Conservation (phyloP, 1,139 yeast species). For the Candida glucosophila region DNA sequence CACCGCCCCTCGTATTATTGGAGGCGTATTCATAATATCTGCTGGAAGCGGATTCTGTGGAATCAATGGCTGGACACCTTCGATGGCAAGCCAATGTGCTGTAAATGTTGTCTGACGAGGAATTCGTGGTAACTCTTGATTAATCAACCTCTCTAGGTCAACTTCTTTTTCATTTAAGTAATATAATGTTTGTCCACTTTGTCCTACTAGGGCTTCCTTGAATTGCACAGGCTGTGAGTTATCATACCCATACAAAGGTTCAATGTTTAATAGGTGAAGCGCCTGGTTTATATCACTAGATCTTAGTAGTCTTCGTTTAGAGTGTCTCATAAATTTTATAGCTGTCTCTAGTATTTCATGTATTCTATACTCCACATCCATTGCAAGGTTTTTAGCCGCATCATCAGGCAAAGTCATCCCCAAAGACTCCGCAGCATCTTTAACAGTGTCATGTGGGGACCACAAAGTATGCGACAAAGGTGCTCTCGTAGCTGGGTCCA, state of each 20-base stretch:
- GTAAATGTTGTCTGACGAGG: conserved; percentile 90
- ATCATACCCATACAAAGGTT: conserved; percentile 75
- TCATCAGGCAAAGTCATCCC: conserved; percentile 87
- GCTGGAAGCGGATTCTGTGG: conserved; percentile 91
- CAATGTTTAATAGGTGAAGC: conserved; percentile 76
- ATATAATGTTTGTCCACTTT: conserved; percentile 85
- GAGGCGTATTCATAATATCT: conserved; percentile 60
- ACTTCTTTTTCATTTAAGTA: conserved; percentile 87
- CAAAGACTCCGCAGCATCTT: conserved; percentile 88
- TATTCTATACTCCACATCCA: conserved; percentile 97
- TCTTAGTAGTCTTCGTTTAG: conserved; percentile 73
- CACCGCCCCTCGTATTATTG: conserved; percentile 66
- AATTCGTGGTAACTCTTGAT: conserved; percentile 90
- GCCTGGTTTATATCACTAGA: conserved; percentile 81
- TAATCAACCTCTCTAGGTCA: conserved; percentile 88
- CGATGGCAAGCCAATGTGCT: conserved; percentile 98
- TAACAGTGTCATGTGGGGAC: conserved; percentile 97
- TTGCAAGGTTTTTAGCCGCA: conserved; percentile 87
- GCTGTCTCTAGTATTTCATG: conserved; percentile 95
- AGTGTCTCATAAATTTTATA: conserved; percentile 89
- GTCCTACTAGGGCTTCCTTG: conserved; percentile 79
- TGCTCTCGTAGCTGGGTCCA: conserved; percentile 33
- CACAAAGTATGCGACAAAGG: conserved; percentile 84
- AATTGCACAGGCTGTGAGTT: conserved; percentile 53
- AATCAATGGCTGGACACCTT: conserved; percentile 96